Percentiles rank a stretch among this genome's conserved stretches.
These are phyloP conservation scores for Podila minutissima DNA, from an alignment of 192 early-diverging fungal species.

Conservation along the genomic window DNA sequence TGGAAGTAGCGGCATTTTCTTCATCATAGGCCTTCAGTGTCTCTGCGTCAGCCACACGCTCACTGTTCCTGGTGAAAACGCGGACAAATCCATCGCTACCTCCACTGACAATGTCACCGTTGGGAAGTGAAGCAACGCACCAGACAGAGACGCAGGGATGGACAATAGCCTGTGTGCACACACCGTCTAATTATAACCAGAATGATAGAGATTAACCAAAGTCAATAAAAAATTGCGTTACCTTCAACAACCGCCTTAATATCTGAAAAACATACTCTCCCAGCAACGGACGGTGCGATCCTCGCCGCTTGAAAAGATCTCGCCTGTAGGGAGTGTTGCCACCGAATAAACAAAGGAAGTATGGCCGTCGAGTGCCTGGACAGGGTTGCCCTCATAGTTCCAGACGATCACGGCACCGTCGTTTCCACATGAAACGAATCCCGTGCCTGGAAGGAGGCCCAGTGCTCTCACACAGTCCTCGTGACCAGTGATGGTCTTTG, in stretches of 20 bases:
- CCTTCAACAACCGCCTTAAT: not conserved
- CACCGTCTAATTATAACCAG: constrained; percentile 56
- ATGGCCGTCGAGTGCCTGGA: constrained; percentile 85
- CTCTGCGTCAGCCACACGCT: constrained; percentile 68
- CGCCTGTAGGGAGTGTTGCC: constrained; percentile 72
- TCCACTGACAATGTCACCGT: constrained; percentile 88
- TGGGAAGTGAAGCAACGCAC: constrained; percentile 79
- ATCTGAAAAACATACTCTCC: constrained; percentile 60
- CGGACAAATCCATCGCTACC: constrained; percentile 84
- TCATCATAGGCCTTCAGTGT: constrained; percentile 60
- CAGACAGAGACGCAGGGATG: constrained; percentile 94
- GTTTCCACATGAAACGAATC: constrained; percentile 90
- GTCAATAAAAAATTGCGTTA: not conserved
- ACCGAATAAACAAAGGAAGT: constrained; percentile 94
- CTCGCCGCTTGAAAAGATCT: constrained; percentile 93
- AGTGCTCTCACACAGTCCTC: constrained; percentile 92
- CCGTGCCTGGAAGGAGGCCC: constrained; percentile 63
- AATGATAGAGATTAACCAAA: not conserved
- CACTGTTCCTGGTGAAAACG: constrained; percentile 75
- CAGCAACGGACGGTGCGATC: constrained; percentile 91
- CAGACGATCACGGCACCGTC: constrained; percentile 92
- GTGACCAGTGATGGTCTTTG: constrained; percentile 81
- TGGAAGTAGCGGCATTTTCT: constrained; percentile 62
- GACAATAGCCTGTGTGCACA: constrained; percentile 81
- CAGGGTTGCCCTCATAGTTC: constrained; percentile 73